phyloP scores from a whole-genome alignment of 352 stramenopile genomes.

The Phytopythium chamaehyphon region DNA sequence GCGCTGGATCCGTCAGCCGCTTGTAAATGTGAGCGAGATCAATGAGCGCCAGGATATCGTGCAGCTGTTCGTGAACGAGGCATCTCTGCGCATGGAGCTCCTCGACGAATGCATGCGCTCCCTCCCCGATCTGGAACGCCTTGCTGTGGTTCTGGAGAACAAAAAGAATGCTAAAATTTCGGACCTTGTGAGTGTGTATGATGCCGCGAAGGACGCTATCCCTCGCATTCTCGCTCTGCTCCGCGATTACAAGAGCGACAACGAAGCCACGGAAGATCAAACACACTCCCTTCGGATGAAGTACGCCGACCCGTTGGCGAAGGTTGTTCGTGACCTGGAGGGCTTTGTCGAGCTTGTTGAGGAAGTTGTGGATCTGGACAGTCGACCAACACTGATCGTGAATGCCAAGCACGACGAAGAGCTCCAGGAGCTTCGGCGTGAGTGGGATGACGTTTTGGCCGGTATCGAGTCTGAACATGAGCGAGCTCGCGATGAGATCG shows the following conservation, averaged over 20 bases:
- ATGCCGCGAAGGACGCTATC: slow-evolving; percentile 64
- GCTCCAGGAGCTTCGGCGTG: slow-evolving; percentile 62
- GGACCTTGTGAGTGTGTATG: slow-evolving; percentile 81
- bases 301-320: slow-evolving; percentile 45
- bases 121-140: slow-evolving; percentile 71
- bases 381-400: slow-evolving; percentile 67
- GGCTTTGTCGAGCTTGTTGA: slow-evolving; percentile 71
- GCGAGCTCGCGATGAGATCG: slow-evolving; percentile 53
- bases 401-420: slow-evolving; percentile 85
- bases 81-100: slow-evolving; percentile 81
- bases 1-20: slow-evolving; percentile 96
- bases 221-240: slow-evolving; percentile 60
- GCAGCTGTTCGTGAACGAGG: slow-evolving; percentile 89
- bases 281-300: slow-evolving; percentile 34
- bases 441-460: slow-evolving; percentile 67
- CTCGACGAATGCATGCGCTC: slow-evolving; percentile 87
- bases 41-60: slow-evolving; percentile 89
- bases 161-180: slow-evolving; percentile 75
- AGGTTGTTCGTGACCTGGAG: slow-evolving; percentile 57
- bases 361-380: slow-evolving; percentile 84
- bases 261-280: not conserved
- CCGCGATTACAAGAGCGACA: slow-evolving; percentile 20
- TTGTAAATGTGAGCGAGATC: slow-evolving; percentile 89
- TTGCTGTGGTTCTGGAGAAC: slow-evolving; percentile 59
- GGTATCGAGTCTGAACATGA: slow-evolving; percentile 84